Evolutionary conservation across 768 basidiomycete species (phyloP), one percentile per base, ranked within the genome.

Genomic region (Lentinula sp.): DNA sequence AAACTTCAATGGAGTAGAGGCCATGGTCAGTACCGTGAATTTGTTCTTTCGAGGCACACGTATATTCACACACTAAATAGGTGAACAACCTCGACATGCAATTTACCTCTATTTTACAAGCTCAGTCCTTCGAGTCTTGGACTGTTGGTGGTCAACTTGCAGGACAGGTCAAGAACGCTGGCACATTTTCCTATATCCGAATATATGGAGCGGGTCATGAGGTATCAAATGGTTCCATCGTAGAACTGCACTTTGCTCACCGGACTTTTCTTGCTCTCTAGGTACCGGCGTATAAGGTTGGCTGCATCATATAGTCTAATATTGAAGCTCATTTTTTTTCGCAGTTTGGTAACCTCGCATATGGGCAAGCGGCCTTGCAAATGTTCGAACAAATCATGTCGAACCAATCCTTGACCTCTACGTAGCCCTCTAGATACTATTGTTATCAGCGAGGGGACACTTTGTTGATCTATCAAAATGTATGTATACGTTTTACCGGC

Each of bases 141-240:
- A 77, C 71, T 0, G 37, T 81, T 15, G 61, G 68, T 15, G 77
- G 78, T 4, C 67, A 70, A 52, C 46, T 65, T 0, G 71, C 79
- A 0, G 79, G 77, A 15, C 63, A 73, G 32, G 77, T 70, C 69
- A 79, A 79, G 71, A 79, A 78, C 55, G 77, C 77, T 2, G 78
- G 78, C 18, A 77, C 73, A 8, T 77, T 80, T 66, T 77, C 77
- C 7, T 79, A 79, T 60, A 70, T 79, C 12, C 70, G 77, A n/a
- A 69, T 78, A 45, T 73, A 67, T 60, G 66, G 65, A 12, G 66
- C 71, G 10, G 70, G 70, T 3, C 71, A 72, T 60, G 70, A 71
- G 50, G 50, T 51, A 51, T 10, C 2, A 15, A 51, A 51, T 2
- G 10, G 13, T 13, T 32, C 35, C 18, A 51, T 33, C 16, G 8